Conservation (phyloP, 345 rosid genomes). For the Psidium friedrichsthalianum region DNA sequence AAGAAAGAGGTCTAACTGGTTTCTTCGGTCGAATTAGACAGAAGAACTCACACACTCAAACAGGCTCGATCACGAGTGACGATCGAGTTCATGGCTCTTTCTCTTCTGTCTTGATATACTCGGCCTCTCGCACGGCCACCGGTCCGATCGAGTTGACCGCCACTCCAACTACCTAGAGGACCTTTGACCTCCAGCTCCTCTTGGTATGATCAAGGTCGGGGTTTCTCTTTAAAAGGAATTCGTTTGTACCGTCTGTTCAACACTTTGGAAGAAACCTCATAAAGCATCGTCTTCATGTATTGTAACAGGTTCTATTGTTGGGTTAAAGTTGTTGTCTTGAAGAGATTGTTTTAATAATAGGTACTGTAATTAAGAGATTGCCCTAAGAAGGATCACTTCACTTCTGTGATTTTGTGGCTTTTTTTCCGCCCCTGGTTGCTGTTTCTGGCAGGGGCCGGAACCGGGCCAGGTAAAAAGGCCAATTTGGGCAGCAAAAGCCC, state of each 20-base stretch:
- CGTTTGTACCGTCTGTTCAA: not conserved
- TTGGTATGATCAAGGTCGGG: not conserved
- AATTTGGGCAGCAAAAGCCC: not conserved
- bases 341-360: not conserved
- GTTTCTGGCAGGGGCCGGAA: not conserved
- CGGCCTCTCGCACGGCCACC: not conserved
- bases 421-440: too few species aligned
- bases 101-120: not conserved
- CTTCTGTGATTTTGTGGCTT: not conserved
- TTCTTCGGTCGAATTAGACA: not conserved
- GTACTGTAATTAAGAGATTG: not conserved
- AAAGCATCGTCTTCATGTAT: not conserved
- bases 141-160: not conserved
- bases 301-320: not conserved
- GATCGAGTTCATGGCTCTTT: not conserved
- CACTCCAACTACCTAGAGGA: not conserved
- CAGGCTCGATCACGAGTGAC: not conserved
- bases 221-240: not conserved
- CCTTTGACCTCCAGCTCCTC: not conserved
- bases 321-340: not conserved
- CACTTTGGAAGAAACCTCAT: not conserved
- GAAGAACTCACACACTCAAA: not conserved
- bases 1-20: not conserved
- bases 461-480: not conserved
- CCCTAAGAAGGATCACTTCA: not conserved